Evolutionary conservation across 768 basidiomycete species (phyloP), one percentile per base, ranked within the genome.

Genomic region (Serendipita sp.): DNA sequence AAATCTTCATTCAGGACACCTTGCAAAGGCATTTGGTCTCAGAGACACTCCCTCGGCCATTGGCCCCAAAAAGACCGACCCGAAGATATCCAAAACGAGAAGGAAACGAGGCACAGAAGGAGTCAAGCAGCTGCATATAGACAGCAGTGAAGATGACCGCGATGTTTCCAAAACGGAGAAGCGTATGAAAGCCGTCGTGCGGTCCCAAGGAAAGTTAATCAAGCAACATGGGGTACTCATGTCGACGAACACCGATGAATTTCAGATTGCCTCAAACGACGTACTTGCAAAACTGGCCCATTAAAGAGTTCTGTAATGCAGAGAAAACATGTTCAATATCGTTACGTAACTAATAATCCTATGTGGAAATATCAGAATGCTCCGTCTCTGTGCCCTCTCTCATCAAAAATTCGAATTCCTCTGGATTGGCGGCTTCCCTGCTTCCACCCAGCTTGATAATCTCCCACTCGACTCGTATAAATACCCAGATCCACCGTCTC

Each of bases 401-500:
- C 18, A 63, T 58, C 8, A 65, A 28, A 56, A 60, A 60, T 18
- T 60, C 56, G 56, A 24, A 60, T 37, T 60, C 56, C 16, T 60
- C 56, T n/a, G 24, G 16, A 35, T 60, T 28, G 16, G 45, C 63
- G 4, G 47, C 65, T n/a, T 65, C 70, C 18, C 66, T 70, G 41
- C 41, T 41, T 13, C 41, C 41, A 41, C 75, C 73, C 70, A 77
- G 78, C 75, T 83, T 90, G 60, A 92, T 83, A 7, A 86, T 80
- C 75, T 98, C 95, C 96, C 95, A 99, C 75, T 99, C 96, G 46
- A 98, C 83, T 44, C 96, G 83, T 67, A 98, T 74, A 75, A 96
- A 98, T 32, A 96, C 92, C 96, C 96, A 99, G 78, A 97, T 81
- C 96, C 96, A 99, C 70, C 96, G 76, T 68, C 96, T 79, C 41